Conservation (phyloP, 148 eudicot species). For the Spergularia bocconei region DNA sequence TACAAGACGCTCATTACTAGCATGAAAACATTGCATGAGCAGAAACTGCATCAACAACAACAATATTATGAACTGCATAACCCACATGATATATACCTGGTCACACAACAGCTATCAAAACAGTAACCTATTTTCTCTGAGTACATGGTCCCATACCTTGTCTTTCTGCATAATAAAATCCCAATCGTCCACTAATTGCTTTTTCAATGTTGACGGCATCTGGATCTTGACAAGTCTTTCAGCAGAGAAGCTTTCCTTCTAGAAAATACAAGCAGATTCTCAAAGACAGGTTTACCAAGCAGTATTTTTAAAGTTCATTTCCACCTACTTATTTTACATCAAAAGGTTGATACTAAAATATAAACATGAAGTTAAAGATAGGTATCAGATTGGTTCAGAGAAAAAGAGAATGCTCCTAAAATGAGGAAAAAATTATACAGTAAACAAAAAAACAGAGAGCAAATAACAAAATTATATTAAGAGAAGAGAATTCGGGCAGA, state of each 20-base stretch:
- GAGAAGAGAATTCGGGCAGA: too few relatives aligned
- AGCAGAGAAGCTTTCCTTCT: slow-evolving; percentile 66
- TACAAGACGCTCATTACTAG: neutral
- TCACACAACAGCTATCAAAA: neutral
- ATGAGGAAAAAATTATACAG: neutral
- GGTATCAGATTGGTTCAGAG: neutral
- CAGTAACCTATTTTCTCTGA: neutral
- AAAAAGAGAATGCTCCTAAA: neutral
- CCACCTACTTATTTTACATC: neutral
- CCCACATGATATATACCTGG: neutral
- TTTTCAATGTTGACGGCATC: slow-evolving; percentile 72
- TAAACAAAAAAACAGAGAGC: neutral
- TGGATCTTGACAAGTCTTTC: slow-evolving; percentile 82
- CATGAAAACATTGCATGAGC: neutral
- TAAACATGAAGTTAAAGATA: neutral
- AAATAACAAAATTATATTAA: neutral
- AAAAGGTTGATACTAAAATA: neutral
- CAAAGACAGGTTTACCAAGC: slow-evolving; percentile 2
- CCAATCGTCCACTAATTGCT: slow-evolving; percentile 91
- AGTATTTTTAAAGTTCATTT: neutral
- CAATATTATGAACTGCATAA: neutral
- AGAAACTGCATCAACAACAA: neutral
- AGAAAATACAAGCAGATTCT: slow-evolving; percentile 24
- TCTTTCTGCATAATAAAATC: slow-evolving; percentile 74
- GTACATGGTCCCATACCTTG: slow-evolving; percentile 48